Percentiles rank a stretch among this genome's conserved stretches.
Evolutionary conservation across 2,329 filamentous ascomycete species (phyloP).

Genomic region (Alternaria sp.): DNA sequence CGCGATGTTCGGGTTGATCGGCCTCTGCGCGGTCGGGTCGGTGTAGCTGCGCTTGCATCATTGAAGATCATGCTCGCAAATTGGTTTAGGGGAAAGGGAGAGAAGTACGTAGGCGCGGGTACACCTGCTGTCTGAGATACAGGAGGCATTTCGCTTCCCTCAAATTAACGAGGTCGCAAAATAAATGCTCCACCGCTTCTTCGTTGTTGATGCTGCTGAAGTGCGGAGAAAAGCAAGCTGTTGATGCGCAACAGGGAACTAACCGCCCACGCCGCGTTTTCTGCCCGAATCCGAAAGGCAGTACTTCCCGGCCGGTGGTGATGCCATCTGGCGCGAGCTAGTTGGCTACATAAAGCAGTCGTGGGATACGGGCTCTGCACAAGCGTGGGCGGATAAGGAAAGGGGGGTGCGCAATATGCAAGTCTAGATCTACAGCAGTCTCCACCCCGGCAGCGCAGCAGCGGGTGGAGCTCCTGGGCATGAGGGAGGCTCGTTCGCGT

Average conservation of each 20-base stretch:
- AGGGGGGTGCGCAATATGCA: slow-evolving; percentile 15
- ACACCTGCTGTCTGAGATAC: not conserved
- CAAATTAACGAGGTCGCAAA: not conserved
- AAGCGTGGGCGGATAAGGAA: slow-evolving; percentile 11
- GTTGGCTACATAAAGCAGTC: slow-evolving; percentile 2
- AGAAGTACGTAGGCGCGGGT: not conserved
- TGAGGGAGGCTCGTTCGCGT: slow-evolving; percentile 18
- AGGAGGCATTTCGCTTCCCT: not conserved
- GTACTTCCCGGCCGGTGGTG: not conserved
- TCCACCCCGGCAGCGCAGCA: slow-evolving; percentile 3
- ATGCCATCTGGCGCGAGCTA: slow-evolving; percentile 1
- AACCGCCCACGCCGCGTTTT: not conserved
- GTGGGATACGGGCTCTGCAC: not conserved
- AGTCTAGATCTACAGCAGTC: slow-evolving; percentile 6
- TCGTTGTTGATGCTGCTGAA: not conserved
- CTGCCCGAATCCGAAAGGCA: not conserved
- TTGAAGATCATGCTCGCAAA: not conserved
- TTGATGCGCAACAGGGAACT: not conserved
- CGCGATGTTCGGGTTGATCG: not conserved
- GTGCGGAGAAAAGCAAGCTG: not conserved
- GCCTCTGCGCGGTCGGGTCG: slow-evolving; percentile 5
- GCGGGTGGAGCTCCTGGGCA: slow-evolving; percentile 3
- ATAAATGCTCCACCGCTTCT: not conserved
- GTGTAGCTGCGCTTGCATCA: not conserved
- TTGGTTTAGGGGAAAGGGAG: not conserved